Conservation (phyloP, 352 stramenopile genomes). For the Phytopythium chamaehyphon region DNA sequence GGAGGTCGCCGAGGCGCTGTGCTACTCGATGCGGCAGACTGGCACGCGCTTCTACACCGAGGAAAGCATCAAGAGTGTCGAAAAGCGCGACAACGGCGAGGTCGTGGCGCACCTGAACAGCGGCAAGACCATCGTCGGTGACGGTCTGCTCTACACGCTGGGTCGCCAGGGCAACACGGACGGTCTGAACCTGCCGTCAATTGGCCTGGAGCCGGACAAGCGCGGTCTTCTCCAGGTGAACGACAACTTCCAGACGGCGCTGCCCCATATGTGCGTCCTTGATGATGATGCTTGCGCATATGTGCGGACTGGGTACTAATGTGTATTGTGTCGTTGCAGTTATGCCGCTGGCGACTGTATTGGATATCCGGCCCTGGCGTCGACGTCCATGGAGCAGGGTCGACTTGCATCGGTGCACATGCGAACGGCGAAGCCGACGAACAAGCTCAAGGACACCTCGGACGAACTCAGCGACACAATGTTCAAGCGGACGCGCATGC, state of each 20-base stretch:
- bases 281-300: background rate
- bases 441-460: slow-evolving; percentile 35
- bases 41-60: slow-evolving; percentile 83
- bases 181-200: slow-evolving; percentile 70
- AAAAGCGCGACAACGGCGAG: slow-evolving; percentile 56
- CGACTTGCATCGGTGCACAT: slow-evolving; percentile 86
- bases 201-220: slow-evolving; percentile 80
- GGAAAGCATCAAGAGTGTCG: slow-evolving; percentile 75
- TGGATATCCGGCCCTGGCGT: slow-evolving; percentile 85
- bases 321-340: slow-evolving; percentile 25
- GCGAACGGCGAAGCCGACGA: slow-evolving; percentile 61
- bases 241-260: slow-evolving; percentile 84
- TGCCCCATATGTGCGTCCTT: slow-evolving; percentile 78
- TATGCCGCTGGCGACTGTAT: slow-evolving; percentile 90
- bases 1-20: slow-evolving; percentile 82
- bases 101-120: slow-evolving; percentile 81
- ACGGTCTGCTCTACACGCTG: slow-evolving; percentile 85
- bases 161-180: slow-evolving; percentile 86
- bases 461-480: slow-evolving; percentile 60
- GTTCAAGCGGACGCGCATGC: slow-evolving; percentile 75
- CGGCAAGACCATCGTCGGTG: slow-evolving; percentile 81
- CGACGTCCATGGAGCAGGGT: slow-evolving; percentile 90
- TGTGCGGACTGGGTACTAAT: background rate
- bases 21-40: slow-evolving; percentile 86
- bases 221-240: slow-evolving; percentile 83